Conservation (phyloP, 441 rosid genomes). For the Syzygium syzygioides region DNA sequence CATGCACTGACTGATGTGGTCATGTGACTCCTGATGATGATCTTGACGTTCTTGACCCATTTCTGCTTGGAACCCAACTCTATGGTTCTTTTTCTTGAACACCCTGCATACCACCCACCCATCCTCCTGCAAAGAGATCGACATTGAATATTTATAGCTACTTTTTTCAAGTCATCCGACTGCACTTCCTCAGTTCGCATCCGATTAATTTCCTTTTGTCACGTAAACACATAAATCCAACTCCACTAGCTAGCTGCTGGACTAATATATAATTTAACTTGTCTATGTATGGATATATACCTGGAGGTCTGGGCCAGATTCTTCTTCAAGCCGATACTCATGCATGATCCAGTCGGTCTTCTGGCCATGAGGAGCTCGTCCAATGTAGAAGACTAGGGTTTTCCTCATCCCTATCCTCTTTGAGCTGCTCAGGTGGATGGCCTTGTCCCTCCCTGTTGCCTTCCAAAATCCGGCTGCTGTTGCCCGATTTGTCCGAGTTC, state of each 20-base stretch:
- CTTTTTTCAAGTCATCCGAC: neutral
- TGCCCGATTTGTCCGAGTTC: slow-evolving; percentile 68
- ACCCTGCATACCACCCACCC: slow-evolving; percentile 48
- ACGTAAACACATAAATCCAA: neutral
- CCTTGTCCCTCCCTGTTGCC: slow-evolving; percentile 71
- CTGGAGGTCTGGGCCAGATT: slow-evolving; percentile 47
- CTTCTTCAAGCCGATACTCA: slow-evolving; percentile 61
- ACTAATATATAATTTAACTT: neutral
- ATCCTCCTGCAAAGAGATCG: slow-evolving; percentile 27
- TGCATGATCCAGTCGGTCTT: slow-evolving; percentile 84
- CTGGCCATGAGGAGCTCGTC: slow-evolving; percentile 77
- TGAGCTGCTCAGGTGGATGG: slow-evolving; percentile 50
- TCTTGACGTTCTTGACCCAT: slow-evolving; percentile 17
- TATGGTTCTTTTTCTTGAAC: slow-evolving; percentile 32
- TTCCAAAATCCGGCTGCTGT: slow-evolving; percentile 76
- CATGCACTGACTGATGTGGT: neutral
- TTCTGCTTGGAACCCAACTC: slow-evolving; percentile 25
- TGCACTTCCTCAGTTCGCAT: neutral
- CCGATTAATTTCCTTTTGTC: neutral
- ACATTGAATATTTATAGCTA: neutral
- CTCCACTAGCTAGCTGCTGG: neutral
- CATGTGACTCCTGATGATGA: neutral
- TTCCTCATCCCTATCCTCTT: slow-evolving; percentile 71
- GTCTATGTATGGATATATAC: slow-evolving; percentile 15
- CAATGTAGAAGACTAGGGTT: slow-evolving; percentile 71